Evolutionary conservation across 176 grass and related monocot species (phyloP).

Genomic region (Microstegium vimineum): DNA sequence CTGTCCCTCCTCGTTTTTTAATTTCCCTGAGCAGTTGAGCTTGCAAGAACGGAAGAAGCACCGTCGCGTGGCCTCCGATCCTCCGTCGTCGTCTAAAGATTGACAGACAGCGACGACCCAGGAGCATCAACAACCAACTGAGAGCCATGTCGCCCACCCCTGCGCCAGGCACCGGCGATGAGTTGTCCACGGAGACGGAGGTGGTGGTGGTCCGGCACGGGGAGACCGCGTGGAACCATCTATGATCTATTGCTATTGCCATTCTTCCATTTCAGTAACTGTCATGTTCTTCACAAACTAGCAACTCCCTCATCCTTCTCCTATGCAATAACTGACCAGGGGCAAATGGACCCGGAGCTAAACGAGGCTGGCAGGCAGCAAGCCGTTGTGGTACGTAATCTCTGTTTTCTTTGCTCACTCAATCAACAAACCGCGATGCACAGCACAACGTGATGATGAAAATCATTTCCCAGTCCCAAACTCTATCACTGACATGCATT

Average conservation of each 20-base stretch:
- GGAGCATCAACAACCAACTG: too few relatives aligned
- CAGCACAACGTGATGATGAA: not conserved
- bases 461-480: not conserved
- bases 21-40: too few relatives aligned
- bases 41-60: too few relatives aligned
- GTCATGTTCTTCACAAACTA: too few relatives aligned
- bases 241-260: not conserved
- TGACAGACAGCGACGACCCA: too few relatives aligned
- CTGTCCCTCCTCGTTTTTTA: too few relatives aligned
- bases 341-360: conserved; percentile 63
- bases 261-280: not conserved
- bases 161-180: not conserved
- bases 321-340: too few relatives aligned
- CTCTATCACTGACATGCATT: not conserved
- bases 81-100: too few relatives aligned
- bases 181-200: conserved; percentile 48
- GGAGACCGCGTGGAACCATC: conserved; percentile 53
- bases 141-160: not conserved
- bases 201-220: conserved; percentile 71
- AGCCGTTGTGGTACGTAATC: conserved; percentile 45
- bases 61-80: too few relatives aligned
- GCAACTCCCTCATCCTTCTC: too few relatives aligned
- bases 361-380: conserved; percentile 69
- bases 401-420: not conserved
- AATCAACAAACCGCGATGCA: not conserved